A percentile compares a stretch with the other conserved stretches of the same genome.
Conservation (phyloP, 352 stramenopile genomes). For the Pythium volutum region DNA sequence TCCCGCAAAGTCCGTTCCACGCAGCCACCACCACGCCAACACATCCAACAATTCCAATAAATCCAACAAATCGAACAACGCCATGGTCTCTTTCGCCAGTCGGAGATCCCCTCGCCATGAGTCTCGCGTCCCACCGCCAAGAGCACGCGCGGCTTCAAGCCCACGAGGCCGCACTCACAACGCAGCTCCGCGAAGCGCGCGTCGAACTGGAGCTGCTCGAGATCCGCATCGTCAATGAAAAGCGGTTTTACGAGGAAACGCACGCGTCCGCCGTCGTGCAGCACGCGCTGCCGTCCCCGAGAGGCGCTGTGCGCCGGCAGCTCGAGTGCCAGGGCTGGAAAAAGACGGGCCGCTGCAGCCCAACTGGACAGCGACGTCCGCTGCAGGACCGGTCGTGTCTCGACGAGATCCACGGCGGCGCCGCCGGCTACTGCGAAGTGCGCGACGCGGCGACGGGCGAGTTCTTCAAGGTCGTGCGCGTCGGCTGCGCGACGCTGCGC, state of each 20-base stretch:
- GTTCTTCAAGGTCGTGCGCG: slow-evolving; percentile 15
- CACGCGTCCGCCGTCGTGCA: slow-evolving; percentile 1
- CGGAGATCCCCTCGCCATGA: neutral
- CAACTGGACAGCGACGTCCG: slow-evolving; percentile 3
- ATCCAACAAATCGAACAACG: neutral
- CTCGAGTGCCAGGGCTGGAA: slow-evolving; percentile 19
- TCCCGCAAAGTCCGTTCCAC: neutral
- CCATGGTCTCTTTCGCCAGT: neutral
- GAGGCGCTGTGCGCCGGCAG: neutral
- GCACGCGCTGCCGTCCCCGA: slow-evolving; percentile 11
- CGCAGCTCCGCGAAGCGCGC: neutral
- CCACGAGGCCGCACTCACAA: neutral
- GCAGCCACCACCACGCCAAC: neutral
- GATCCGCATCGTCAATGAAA: slow-evolving; percentile 2
- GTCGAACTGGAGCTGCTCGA: neutral
- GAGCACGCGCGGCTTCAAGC: slow-evolving; percentile 9
- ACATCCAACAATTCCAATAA: neutral
- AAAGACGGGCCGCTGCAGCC: slow-evolving; percentile 16
- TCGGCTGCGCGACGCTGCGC: slow-evolving; percentile 6
- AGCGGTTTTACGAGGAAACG: slow-evolving; percentile 1
- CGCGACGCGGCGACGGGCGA: slow-evolving; percentile 8
- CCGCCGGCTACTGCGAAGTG: slow-evolving; percentile 21
- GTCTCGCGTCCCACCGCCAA: slow-evolving; percentile 2
- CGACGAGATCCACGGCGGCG: slow-evolving; percentile 4
- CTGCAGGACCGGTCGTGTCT: slow-evolving; percentile 16